A percentile compares a stretch with the other conserved stretches of the same genome.
These are phyloP conservation scores for Aureobasidium sp. DNA, from an alignment of 2,329 filamentous ascomycete species.

Conservation along the genomic window DNA sequence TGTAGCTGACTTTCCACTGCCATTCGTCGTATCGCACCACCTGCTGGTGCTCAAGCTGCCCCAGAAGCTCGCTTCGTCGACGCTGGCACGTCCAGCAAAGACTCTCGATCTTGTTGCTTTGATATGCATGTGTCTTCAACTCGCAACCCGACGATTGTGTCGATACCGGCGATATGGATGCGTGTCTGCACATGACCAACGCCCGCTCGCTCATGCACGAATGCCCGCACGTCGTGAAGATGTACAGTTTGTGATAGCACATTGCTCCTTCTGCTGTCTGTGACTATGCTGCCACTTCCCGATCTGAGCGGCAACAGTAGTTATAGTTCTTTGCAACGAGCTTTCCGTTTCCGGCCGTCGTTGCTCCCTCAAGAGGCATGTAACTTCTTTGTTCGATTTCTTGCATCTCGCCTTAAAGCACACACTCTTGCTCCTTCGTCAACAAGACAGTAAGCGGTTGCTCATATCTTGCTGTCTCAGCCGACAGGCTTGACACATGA, in stretches of 20 bases:
- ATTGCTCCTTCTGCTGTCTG: slow-evolving; percentile 23
- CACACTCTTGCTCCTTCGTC: background rate
- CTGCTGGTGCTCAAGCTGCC: slow-evolving; percentile 23
- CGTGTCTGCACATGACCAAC: slow-evolving; percentile 30
- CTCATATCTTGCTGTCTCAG: background rate
- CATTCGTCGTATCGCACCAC: slow-evolving; percentile 32
- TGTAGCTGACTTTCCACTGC: slow-evolving; percentile 37
- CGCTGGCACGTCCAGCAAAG: slow-evolving; percentile 30
- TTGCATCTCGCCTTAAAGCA: background rate
- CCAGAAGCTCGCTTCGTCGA: slow-evolving; percentile 24
- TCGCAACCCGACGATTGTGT: slow-evolving; percentile 24
- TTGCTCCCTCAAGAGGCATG: background rate
- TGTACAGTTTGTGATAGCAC: slow-evolving; percentile 38
- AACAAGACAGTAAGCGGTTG: background rate
- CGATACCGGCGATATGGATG: slow-evolving; percentile 21
- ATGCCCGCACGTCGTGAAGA: slow-evolving; percentile 39
- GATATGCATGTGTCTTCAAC: slow-evolving; percentile 31
- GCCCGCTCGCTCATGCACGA: slow-evolving; percentile 29
- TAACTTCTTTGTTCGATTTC: slow-evolving; percentile 2
- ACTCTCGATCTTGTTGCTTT: slow-evolving; percentile 27
- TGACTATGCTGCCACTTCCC: background rate
- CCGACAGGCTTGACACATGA: background rate
- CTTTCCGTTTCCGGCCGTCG: slow-evolving; percentile 1
- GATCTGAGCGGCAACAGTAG: background rate
- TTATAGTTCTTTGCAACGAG: background rate